Base-by-base conservation (phyloP, 1,284 basidiomycete genomes). In the Austroboletus niveus region DNA sequence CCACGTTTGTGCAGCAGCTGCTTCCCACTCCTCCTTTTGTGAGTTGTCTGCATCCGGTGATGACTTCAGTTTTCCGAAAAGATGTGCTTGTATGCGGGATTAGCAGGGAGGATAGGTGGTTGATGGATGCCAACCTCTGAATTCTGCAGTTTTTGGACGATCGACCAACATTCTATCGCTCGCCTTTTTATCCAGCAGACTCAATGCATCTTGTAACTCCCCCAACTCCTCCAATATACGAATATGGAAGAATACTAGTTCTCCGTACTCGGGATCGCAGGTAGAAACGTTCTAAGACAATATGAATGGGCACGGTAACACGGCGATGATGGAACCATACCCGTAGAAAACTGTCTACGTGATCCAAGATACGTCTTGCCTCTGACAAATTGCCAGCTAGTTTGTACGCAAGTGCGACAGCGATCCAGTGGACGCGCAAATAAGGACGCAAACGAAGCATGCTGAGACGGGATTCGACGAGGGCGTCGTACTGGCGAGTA, bases 351-450 rank as follows among this genome's bases (percentile, higher is more conserved):
- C 64, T 67, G 57, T 85, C 82, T 55, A 88, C 85, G 36, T 84
- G 81, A 49, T 90, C 85, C 43, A 96, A 70, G 2, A 92, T 83
- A 31, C 82, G 81, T 59, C 84, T 81, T 2, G 94, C 87, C 62
- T 92, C 87, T 6, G 72, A 66, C 6, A 83, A 68, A 60, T 94
- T 87, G 7, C 88, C 89, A 53, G 84, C 89, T 20, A 99, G 77
- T 64, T 94, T 89, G 68, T 94, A 88, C 2, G 94, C 92, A 24
- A 98, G 82, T 14, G 94, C 93, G 47, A 97, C 77, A 1, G 81
- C 90, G 47, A 95, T 75, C 97, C 97, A 99, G 67, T 94, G 91
- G 51, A 89, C 82, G 12, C 96, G 87, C 24, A 91, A 73, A 54
- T 88, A 87, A 0, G 96, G 94, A 24, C 96, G 86, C 24, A 93